These are phyloP conservation scores for Chondrostereum purpureum DNA, from an alignment of 1,284 basidiomycete species.

Conservation along the genomic window DNA sequence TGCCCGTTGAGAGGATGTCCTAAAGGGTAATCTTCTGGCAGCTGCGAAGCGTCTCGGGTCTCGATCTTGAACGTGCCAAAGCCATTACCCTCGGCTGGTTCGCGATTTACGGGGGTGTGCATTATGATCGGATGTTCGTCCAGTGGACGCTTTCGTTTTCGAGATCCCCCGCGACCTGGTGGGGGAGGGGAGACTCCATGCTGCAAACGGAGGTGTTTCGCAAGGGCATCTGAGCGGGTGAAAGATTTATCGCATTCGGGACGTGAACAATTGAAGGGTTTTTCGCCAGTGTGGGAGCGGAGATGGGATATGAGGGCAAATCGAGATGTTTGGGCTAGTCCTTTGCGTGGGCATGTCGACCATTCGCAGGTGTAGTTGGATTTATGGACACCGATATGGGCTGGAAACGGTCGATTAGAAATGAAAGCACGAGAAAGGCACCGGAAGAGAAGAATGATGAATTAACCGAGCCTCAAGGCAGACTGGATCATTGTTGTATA, in stretches of 20 bases:
- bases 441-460: no score
- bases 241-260: conserved; percentile 93
- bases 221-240: conserved; percentile 85
- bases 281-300: conserved; percentile 88
- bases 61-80: conserved; percentile 66
- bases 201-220: conserved; percentile 86
- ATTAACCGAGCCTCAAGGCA: no score
- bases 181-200: conserved; percentile 72
- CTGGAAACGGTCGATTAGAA: conserved; percentile 37
- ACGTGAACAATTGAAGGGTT: conserved; percentile 79
- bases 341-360: conserved; percentile 72
- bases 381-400: conserved; percentile 82
- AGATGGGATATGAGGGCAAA: conserved; percentile 86
- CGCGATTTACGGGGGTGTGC: conserved; percentile 14
- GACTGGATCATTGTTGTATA: no score
- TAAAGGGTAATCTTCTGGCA: not conserved
- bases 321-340: conserved; percentile 77
- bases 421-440: no score
- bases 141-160: conserved; percentile 57
- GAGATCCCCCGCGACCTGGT: conserved; percentile 61
- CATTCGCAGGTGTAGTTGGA: conserved; percentile 87
- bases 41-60: not conserved
- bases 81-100: conserved; percentile 9
- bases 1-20: not conserved
- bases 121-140: conserved; percentile 23